phyloP scores from a whole-genome alignment of 805 yeast species.

The Starmera amethionina region DNA sequence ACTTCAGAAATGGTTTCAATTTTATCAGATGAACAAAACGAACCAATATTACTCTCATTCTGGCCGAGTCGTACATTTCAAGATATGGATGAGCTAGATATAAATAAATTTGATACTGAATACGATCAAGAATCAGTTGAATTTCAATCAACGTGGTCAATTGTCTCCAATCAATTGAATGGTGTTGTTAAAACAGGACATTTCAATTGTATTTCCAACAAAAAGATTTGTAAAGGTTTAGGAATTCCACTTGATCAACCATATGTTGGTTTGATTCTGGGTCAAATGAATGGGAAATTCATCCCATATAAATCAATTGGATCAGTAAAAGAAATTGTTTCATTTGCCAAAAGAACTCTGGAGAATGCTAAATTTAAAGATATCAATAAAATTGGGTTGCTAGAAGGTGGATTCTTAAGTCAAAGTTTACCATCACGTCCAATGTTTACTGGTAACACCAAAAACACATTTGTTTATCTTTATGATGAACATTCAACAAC shows the following conservation, averaged over 20 bases:
- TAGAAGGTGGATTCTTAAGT: conserved; percentile 12
- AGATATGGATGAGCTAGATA: conserved; percentile 21
- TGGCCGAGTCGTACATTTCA: conserved; percentile 47
- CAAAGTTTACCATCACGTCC: not conserved
- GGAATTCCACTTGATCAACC: conserved; percentile 34
- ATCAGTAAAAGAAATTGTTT: conserved; percentile 23
- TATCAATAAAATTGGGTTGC: conserved; percentile 9
- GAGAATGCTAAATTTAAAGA: conserved; percentile 34
- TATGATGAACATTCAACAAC: conserved; percentile 40
- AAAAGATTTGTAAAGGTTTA: conserved; percentile 40
- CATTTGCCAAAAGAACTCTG: conserved; percentile 38
- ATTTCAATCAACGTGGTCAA: conserved; percentile 48
- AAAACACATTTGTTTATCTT: conserved; percentile 43
- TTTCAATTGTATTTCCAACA: conserved; percentile 46
- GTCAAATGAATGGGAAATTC: conserved; percentile 37
- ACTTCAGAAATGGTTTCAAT: conserved; percentile 35
- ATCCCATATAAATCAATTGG: conserved; percentile 19
- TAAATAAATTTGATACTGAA: conserved; percentile 25
- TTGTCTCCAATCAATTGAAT: conserved; percentile 38
- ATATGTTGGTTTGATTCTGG: conserved; percentile 40
- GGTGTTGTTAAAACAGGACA: conserved; percentile 37
- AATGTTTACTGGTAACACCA: conserved; percentile 21
- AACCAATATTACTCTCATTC: conserved; percentile 51
- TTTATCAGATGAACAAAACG: conserved; percentile 29
- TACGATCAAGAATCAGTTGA: conserved; percentile 40